These are phyloP conservation scores for Phytopythium montanum DNA, from an alignment of 352 stramenopile genomes.

Conservation along the genomic window DNA sequence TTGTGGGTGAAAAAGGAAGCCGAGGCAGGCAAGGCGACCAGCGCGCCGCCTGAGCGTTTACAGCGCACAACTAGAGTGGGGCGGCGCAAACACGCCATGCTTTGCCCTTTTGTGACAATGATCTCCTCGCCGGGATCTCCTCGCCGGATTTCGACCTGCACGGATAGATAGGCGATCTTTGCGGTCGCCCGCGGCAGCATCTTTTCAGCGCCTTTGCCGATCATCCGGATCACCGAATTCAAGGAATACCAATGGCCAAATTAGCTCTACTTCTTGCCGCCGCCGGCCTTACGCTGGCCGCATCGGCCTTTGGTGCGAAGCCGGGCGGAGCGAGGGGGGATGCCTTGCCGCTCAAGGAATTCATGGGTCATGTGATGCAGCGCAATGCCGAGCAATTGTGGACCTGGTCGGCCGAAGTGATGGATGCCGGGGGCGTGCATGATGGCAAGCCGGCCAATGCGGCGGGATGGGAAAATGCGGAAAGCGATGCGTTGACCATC, in stretches of 20 bases:
- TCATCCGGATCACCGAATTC: constrained; percentile 3
- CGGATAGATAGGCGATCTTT: constrained; percentile 4
- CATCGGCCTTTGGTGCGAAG: constrained; percentile 3
- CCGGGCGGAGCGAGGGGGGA: constrained; percentile 1
- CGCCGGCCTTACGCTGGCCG: constrained; percentile 1
- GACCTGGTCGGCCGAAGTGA: constrained; percentile 2
- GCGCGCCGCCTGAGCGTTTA: constrained; percentile 2
- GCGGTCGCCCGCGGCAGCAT: constrained; percentile 1
- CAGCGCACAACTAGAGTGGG: constrained; percentile 3
- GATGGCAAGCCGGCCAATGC: constrained; percentile 2
- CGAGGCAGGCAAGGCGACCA: constrained; percentile 2
- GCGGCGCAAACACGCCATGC: constrained; percentile 2
- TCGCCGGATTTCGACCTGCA: constrained; percentile 3
- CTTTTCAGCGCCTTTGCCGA: constrained; percentile 3
- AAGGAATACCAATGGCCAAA: constrained; percentile 4
- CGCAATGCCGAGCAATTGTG: constrained; percentile 3
- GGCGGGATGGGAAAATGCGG: constrained; percentile 2
- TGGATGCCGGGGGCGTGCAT: constrained; percentile 2
- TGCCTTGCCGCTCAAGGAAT: constrained; percentile 3
- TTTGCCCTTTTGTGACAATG: constrained; percentile 4
- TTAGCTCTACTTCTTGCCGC: constrained; percentile 3
- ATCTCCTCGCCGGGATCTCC: constrained; percentile 2
- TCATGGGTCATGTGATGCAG: constrained; percentile 3
- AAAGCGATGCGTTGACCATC: constrained; percentile 3
- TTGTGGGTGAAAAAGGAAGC: constrained; percentile 4